Evolutionary conservation across 2,329 filamentous ascomycete genomes (phyloP).

Genomic region (Penicillium sp.): DNA sequence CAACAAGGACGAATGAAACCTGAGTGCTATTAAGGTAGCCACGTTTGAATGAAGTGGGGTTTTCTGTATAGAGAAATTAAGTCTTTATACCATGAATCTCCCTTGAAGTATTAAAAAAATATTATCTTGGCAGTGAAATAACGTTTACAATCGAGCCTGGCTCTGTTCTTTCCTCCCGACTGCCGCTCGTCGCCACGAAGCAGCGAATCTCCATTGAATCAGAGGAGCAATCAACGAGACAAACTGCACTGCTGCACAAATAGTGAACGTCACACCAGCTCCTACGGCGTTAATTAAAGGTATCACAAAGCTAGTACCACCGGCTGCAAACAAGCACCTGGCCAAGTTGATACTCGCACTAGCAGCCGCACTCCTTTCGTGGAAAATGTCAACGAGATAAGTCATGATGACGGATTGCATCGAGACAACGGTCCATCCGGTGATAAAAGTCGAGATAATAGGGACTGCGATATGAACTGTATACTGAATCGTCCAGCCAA

Average conservation of each 20-base stretch:
- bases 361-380: slow-evolving; percentile 45
- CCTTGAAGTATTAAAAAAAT: too few species aligned
- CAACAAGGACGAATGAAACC: too few species aligned
- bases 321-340: slow-evolving; percentile 49
- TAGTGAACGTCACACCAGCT: slow-evolving; percentile 44
- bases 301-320: slow-evolving; percentile 46
- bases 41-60: too few species aligned
- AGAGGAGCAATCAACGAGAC: slow-evolving; percentile 42
- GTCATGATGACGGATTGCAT: slow-evolving; percentile 47
- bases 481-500: slow-evolving; percentile 50
- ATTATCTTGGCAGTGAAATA: background rate
- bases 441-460: slow-evolving; percentile 47
- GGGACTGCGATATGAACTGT: slow-evolving; percentile 46
- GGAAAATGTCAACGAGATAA: slow-evolving; percentile 51
- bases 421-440: slow-evolving; percentile 48
- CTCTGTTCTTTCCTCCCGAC: background rate
- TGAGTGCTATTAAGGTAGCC: too few species aligned
- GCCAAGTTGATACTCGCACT: slow-evolving; percentile 51
- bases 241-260: slow-evolving; percentile 41
- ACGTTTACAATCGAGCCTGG: background rate
- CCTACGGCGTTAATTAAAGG: slow-evolving; percentile 46
- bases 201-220: slow-evolving; percentile 42
- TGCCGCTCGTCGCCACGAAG: slow-evolving; percentile 29
- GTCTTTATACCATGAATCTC: too few species aligned
- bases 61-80: too few species aligned